Evolutionary conservation across 2,329 filamentous ascomycete genomes (phyloP), one percentile per base, ranked within the genome.

Genomic region (Tolypocladium ovalisporum): DNA sequence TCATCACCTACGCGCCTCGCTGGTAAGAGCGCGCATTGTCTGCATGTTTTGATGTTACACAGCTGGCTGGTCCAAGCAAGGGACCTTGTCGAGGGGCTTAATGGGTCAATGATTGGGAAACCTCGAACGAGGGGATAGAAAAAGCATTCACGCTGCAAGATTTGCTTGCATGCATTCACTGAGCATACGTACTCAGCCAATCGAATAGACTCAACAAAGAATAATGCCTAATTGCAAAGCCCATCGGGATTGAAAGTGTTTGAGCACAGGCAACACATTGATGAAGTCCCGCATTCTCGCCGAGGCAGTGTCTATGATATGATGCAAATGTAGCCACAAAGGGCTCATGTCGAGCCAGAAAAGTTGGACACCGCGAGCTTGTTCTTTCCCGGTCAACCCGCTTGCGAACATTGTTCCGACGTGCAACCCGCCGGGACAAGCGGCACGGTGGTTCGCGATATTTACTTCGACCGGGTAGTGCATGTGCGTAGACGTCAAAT

Each of bases 1-100:
- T 87, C 56, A 75, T 86, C 58, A 76, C 85, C 60, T 83, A 86
- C 62, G 79, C 84, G 52, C 84, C 84, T 52, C 76, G 74, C 58
- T 80, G 74, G 74, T 64, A 59, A 56, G 35, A 19, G 12, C 8
- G 17, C 15, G 12, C 19, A 13, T 8, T 17, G 42, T 13, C 17
- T 1, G 32, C 40, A 12, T 32, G 47, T 51, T 34, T 51, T 9
- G 44, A 42, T 32, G 17, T 32, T 49, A 19, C 19, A 29, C 19
- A 17, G 2, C 7, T 32, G 27, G 27, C 24, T 3, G 13, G 12
- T 47, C 5, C 42, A 13, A 17, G 24, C 7, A 3, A 19, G 9
- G 17, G 12, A 7, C 27, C 17, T 32, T 49, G 27, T 17, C 29
- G 24, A 47, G 24, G 12, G 8, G 27, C 7, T 27, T 49, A 27